Conservation (phyloP, 352 stramenopile species). For the Hyphochytrium catenoides region DNA sequence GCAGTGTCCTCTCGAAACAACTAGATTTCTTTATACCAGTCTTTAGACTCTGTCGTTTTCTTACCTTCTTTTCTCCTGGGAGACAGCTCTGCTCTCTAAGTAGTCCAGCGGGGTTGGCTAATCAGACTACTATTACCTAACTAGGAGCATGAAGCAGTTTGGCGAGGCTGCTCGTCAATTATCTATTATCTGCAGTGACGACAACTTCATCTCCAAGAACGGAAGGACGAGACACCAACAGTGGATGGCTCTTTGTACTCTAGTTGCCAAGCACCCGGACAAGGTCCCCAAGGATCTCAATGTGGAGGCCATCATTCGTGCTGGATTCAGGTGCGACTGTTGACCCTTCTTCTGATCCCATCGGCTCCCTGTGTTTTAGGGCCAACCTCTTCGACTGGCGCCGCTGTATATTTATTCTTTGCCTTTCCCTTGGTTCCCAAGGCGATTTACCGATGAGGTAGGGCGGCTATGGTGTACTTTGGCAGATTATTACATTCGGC, state of each 20-base stretch:
- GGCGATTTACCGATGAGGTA: slow-evolving; percentile 84
- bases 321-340: slow-evolving; percentile 52
- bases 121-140: slow-evolving; percentile 13
- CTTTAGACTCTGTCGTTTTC: too few species aligned
- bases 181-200: slow-evolving; percentile 41
- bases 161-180: slow-evolving; percentile 57
- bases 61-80: too few species aligned
- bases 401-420: too few species aligned
- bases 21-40: too few species aligned
- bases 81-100: too few species aligned
- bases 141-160: slow-evolving; percentile 24
- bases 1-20: too few species aligned
- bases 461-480: slow-evolving; percentile 91
- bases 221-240: slow-evolving; percentile 70
- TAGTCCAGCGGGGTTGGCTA: slow-evolving; percentile 17
- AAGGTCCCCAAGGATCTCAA: slow-evolving; percentile 63
- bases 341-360: too few species aligned
- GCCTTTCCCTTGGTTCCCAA: too few species aligned
- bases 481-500: slow-evolving; percentile 89
- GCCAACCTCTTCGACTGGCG: too few species aligned
- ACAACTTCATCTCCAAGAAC: slow-evolving; percentile 18
- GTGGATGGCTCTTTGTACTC: slow-evolving; percentile 89
- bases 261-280: slow-evolving; percentile 79
- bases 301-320: slow-evolving; percentile 85
- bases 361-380: too few species aligned